Evolutionary conservation across 1,139 yeast species (phyloP), one percentile per base, ranked within the genome.

Genomic region (Schizosaccharomyces versatilis): DNA sequence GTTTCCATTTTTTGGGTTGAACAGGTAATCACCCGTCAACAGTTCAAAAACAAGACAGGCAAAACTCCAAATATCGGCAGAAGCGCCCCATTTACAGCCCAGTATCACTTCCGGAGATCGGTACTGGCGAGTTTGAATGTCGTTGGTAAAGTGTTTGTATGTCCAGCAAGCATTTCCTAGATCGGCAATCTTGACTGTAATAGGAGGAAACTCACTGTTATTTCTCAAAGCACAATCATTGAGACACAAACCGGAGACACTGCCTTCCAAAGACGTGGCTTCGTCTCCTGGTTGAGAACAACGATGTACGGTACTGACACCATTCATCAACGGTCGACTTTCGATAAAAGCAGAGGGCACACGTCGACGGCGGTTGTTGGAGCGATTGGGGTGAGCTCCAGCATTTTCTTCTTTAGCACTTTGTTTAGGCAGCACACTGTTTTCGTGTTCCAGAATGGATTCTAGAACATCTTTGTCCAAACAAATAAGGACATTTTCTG

Each of bases 61-160:
- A 65, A 79, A 70, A 42, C 88, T 80, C 95, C 95, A 84, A 52
- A 82, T 71, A 65, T 84, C 95, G 1, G 86, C 78, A 53, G 83
- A 77, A 49, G 86, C 82, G 10, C 95, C 94, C 94, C 94, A 84
- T 17, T 72, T 65, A 15, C 78, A 73, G 52, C 86, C 83, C 53
- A 80, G 67, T 36, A 78, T 67, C 44, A 83, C 80, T 65, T 84
- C 95, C 0, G 94, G 94, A 1, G 93, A 75, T 41, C 95, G 70
- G 66, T 84, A 84, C 65, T 84, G 94, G 52, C 95, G 71, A 0
- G 95, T 84, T 67, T 84, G 94, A 60, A 84, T 83, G 63, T 82
- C 90, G 65, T 82, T 77, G 15, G 94, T 81, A 67, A 81, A 82
- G 66, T 84, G 94, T 51, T 73, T 74, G 62, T 77, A 71, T 8